A percentile compares a stretch with the other conserved stretches of the same genome.
Conservation (phyloP, 2,329 filamentous ascomycete genomes). For the Didymella lethalis region DNA sequence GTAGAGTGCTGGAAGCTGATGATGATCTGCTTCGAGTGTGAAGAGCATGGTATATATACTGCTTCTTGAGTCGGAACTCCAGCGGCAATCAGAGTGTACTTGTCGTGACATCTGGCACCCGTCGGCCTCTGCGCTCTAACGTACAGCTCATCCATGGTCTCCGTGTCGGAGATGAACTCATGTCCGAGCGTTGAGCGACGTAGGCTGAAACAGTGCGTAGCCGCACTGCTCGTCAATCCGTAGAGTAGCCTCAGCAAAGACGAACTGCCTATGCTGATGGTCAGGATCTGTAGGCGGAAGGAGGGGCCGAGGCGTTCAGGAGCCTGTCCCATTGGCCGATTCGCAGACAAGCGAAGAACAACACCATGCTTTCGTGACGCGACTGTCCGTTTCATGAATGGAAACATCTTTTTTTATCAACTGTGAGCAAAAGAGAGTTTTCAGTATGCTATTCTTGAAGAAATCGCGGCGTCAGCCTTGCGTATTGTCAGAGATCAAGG, state of each 20-base stretch:
- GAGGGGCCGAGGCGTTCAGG: constrained; percentile 42
- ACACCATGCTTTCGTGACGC: constrained; percentile 30
- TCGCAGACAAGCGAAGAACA: constrained; percentile 24
- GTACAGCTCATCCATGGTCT: constrained; percentile 36
- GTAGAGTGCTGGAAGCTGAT: constrained; percentile 27
- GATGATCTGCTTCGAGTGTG: constrained; percentile 29
- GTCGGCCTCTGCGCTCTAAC: constrained; percentile 26
- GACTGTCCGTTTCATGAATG: constrained; percentile 25
- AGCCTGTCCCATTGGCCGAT: constrained; percentile 28
- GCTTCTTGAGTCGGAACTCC: constrained; percentile 40
- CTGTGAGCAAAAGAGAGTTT: constrained; percentile 9
- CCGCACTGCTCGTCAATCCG: constrained; percentile 37
- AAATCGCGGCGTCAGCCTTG: background rate
- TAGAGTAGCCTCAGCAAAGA: constrained; percentile 40
- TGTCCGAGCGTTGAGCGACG: constrained; percentile 37
- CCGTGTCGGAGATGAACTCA: constrained; percentile 39
- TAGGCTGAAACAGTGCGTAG: constrained; percentile 40
- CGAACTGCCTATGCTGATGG: constrained; percentile 30
- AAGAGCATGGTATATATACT: constrained; percentile 44
- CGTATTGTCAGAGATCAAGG: background rate
- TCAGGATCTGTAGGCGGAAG: constrained; percentile 25
- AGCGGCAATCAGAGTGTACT: constrained; percentile 39
- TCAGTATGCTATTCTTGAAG: constrained; percentile 19
- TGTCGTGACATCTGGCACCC: constrained; percentile 30
- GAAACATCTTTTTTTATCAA: constrained; percentile 27